Base-by-base conservation (phyloP, 805 yeast species). In the Lachancea sp. region DNA sequence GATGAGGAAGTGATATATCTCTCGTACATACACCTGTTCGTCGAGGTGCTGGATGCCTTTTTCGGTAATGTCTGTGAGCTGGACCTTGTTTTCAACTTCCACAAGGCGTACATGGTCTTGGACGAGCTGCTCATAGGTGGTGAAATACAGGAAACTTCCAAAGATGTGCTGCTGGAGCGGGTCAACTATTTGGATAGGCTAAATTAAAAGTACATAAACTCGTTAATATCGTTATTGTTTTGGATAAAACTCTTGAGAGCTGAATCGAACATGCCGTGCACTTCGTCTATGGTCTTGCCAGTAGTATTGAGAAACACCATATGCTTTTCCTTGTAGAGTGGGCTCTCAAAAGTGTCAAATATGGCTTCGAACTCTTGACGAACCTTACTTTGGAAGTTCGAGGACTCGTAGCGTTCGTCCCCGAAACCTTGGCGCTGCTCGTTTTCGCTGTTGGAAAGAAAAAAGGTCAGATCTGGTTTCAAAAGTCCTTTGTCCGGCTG, bases 41-140 rank as follows among this genome's bases (percentile, higher is more conserved):
- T 91, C 16, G 96, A 93, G 65, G 79, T 88, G 8, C 68, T 91
- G 45, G 98, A 91, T 62, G 72, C 81, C 11, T 87, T 82, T 61
- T 91, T 91, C 57, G 83, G 88, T 52, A 88, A 82, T 57, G 98
- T 91, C 7, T 90, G 97, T 67, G 97, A 91, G 65, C 72, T 91
- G 53, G 98, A 91, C 62, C 73, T 93, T 46, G 95, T 93, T 17
- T 93, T 90, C 70, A 88, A 89, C 65, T 91, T 91, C 65, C 82
- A 82, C 70, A 87, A 84, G 62, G 81, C 87, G 11, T 86, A 89
- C 62, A 73, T 77, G 44, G 83, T 89, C 8, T 62, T 93, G 48
- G 97, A 93, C 62, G 96, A 90, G 63, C 74, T 93, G 61, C 87
- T 83, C 56, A 60, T 87, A 38, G 95, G 90, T 11, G 99, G 99